Percentiles rank a stretch among this genome's conserved stretches.
phyloP scores from a whole-genome alignment of 106 monocot species.

The Dactylorhiza incarnata region DNA sequence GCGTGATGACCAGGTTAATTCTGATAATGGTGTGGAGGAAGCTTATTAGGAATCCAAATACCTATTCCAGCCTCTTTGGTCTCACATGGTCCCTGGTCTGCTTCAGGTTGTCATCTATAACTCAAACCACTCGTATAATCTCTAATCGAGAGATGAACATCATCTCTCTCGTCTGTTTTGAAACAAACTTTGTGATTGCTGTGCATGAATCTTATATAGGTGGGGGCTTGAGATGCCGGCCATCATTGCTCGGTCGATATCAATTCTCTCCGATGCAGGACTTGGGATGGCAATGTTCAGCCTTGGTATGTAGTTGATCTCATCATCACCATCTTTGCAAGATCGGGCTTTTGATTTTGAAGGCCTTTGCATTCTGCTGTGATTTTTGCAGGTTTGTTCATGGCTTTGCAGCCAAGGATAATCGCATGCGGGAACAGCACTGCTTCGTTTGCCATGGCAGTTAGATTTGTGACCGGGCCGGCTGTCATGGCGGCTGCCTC shows the following conservation, averaged over 20 bases:
- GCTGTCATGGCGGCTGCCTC: constrained; percentile 26
- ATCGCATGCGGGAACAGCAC: constrained; percentile 20
- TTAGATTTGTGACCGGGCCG: constrained; percentile 19
- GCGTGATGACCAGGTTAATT: constrained; percentile 56
- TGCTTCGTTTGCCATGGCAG: constrained; percentile 23
- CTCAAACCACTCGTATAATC: neutral
- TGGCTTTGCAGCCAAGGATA: constrained; percentile 28
- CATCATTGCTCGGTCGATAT: constrained; percentile 24
- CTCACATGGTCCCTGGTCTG: constrained; percentile 45
- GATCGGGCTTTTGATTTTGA: neutral
- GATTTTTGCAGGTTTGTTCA: constrained; percentile 17
- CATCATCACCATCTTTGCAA: neutral
- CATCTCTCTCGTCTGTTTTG: too few species aligned
- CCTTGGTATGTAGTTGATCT: constrained; percentile 32
- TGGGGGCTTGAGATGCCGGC: constrained; percentile 36
- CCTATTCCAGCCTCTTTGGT: constrained; percentile 48
- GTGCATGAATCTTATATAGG: constrained; percentile 2
- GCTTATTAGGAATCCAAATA: constrained; percentile 52
- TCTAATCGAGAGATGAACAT: too few species aligned
- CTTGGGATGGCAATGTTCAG: constrained; percentile 69
- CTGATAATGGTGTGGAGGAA: constrained; percentile 67
- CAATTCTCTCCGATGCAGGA: constrained; percentile 51
- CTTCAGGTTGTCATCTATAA: constrained; percentile 25
- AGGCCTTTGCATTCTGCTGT: neutral
- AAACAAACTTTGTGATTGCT: neutral